Evolutionary conservation across 306 rosid species (phyloP).

Genomic region (Senna siamea): DNA sequence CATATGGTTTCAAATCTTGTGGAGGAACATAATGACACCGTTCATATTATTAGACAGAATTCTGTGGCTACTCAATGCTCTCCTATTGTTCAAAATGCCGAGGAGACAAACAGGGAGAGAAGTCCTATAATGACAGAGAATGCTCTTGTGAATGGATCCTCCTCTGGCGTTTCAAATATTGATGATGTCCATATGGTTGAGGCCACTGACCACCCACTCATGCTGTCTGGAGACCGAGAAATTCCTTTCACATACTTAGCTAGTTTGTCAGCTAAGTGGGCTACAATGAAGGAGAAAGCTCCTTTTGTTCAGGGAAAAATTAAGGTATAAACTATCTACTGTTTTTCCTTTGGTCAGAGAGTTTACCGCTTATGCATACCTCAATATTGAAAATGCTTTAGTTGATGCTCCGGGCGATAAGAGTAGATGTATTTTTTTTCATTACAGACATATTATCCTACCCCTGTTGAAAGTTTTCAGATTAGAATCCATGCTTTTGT

Average conservation of each 20-base stretch:
- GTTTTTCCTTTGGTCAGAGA: conserved; percentile 29
- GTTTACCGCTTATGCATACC: conserved; percentile 14
- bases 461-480: conserved; percentile 18
- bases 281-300: conserved; percentile 52
- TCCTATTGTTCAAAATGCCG: conserved; percentile 41
- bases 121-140: conserved; percentile 26
- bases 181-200: conserved; percentile 50
- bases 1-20: conserved; percentile 41
- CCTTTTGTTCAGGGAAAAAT: conserved; percentile 68
- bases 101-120: conserved; percentile 33
- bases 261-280: conserved; percentile 87
- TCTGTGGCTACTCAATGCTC: conserved; percentile 19
- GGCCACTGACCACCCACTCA: conserved; percentile 49
- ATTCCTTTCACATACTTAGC: conserved; percentile 82
- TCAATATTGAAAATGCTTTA: conserved; percentile 16
- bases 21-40: conserved; percentile 27
- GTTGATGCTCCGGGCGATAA: conserved; percentile 12
- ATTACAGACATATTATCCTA: conserved; percentile 15
- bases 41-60: conserved; percentile 28
- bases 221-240: conserved; percentile 59
- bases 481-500: conserved; percentile 19
- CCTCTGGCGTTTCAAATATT: conserved; percentile 38
- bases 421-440: conserved; percentile 7
- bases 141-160: conserved; percentile 29
- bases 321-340: conserved; percentile 60